A percentile compares a stretch with the other conserved stretches of the same genome.
phyloP scores from a whole-genome alignment of 2,329 filamentous ascomycete species.

The Xylariales sp. region DNA sequence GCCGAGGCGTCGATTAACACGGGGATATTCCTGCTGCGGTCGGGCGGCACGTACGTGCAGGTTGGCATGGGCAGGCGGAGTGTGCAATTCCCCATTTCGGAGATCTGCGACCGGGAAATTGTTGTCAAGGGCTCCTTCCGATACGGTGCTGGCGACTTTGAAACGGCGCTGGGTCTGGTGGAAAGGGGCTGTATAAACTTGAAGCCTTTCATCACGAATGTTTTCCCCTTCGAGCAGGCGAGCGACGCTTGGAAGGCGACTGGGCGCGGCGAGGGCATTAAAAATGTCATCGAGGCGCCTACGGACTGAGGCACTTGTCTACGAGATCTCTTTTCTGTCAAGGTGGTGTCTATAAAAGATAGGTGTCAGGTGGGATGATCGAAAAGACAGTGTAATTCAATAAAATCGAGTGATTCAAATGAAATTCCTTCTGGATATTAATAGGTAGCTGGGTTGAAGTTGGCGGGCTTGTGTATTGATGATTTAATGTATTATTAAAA shows the following conservation, averaged over 20 bases:
- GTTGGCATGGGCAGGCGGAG: constrained; percentile 18
- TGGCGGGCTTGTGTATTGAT: too few relatives aligned
- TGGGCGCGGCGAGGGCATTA: constrained; percentile 21
- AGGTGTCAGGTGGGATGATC: too few relatives aligned
- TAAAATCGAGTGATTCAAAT: too few relatives aligned
- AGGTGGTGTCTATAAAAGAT: too few relatives aligned
- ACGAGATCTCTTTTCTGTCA: too few relatives aligned
- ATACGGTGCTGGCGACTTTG: constrained; percentile 18
- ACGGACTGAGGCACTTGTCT: neutral
- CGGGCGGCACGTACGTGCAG: constrained; percentile 26
- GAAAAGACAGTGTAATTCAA: too few relatives aligned
- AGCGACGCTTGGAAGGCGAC: constrained; percentile 23
- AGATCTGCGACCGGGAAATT: constrained; percentile 13
- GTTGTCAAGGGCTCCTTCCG: constrained; percentile 14
- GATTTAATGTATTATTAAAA: too few relatives aligned
- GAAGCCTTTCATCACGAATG: constrained; percentile 19
- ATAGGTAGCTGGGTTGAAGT: too few relatives aligned
- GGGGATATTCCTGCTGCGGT: constrained; percentile 5
- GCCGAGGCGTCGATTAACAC: constrained; percentile 29
- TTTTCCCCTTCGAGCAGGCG: constrained; percentile 23
- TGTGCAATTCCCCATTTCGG: constrained; percentile 8
- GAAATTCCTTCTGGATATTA: too few relatives aligned
- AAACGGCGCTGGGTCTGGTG: constrained; percentile 3
- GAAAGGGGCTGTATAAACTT: neutral
- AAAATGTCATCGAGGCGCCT: constrained; percentile 26